Base-by-base conservation (phyloP, 108 stramenopile genomes). In the Nitzschia sp. region DNA sequence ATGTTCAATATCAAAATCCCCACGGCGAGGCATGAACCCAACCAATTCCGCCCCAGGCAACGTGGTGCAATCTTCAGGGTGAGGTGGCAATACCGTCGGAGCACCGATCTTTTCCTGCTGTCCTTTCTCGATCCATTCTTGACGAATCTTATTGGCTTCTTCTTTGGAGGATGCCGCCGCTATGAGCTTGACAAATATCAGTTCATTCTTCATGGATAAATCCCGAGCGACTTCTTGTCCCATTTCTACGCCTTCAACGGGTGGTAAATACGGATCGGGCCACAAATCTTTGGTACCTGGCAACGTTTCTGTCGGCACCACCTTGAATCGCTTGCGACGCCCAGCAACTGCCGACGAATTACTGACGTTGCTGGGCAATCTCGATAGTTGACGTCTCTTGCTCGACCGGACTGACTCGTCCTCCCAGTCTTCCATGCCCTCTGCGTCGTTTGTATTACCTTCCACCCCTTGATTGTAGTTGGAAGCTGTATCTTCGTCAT, bases 1-100 rank as follows among this genome's bases (percentile, higher is more conserved):
- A 76, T 89, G 93, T 86, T 98, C 98, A 63, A 92, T 80, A 59
- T 98, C 98, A 73, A 97, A 96, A 55, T 98, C 98, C 17, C 91
- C 93, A 35, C 98, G 92, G 28, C 94, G 87, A 28, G 94, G 94
- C 94, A 96, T 96, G 74, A 86, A 96, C 27, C 94, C 94, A 3
- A 87, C 80, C 16, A 96, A 69, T 46, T 93, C 90, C 8, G 89
- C 77, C 8, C 94, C 94, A 21, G 87, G 87, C 66, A 90, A 64
- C 8, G 66, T 61, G 17, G 60, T 74, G 25, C 85, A 62, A 69
- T 93, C 92, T 30, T 93, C 90, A 5, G 88, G 71, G 23, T 90
- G 80, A 29, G 82, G 83, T 15, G 93, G 90, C 15, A 94, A 74
- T 0, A 92, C 93, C 13, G 86, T 88, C 8, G 93, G 87, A 30